Base-by-base conservation (phyloP, 2,329 filamentous ascomycete genomes). In the Diaporthe sp. region DNA sequence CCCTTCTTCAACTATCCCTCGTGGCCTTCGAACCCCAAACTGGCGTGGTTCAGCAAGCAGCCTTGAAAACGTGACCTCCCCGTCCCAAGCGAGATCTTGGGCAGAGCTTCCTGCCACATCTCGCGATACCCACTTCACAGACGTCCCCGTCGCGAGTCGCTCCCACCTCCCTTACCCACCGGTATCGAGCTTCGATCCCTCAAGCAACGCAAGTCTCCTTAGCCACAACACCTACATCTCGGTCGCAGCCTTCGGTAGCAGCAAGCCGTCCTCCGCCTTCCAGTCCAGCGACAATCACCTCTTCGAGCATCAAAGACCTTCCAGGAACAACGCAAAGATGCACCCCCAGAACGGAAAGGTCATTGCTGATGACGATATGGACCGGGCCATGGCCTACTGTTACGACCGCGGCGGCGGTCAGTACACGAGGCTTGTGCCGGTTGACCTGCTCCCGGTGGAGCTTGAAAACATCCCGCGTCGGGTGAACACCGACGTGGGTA, bases 391-490 rank as follows among this genome's bases (percentile, higher is more conserved):
- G 72, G 85, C 83, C 2, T 92, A 92, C 79, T 90, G 85, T 76
- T 85, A 88, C 70, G 85, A 88, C 69, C 85, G 90, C 9, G 86
- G 86, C 12, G 86, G 90, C 73, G 90, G 90, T 4, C 81, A 83
- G 61, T 88, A 85, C 74, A 91, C 90, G 7, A 84, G 87, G 4
- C 85, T 92, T 0, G 82, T 92, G 19, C 88, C 88, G 0, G 89
- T 87, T 0, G 90, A 92, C 75, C 83, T 85, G 81, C 80, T 92
- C 15, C 87, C 86, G 0, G 17, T 72, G 17, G 79, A 82, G 4
- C 78, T 87, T 44, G 77, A 81, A 8, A 85, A 86, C 58, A 81
- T 91, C 6, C 85, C 87, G 2, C 77, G 83, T 1, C 71, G 82
- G 1, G 84, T 89, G 79, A 73, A 78, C 13, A 81, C 79, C 47